A percentile compares a stretch with the other conserved stretches of the same genome.
Evolutionary conservation across 495 filamentous ascomycete species (phyloP).

Genomic region (Talaromyces adpressus): DNA sequence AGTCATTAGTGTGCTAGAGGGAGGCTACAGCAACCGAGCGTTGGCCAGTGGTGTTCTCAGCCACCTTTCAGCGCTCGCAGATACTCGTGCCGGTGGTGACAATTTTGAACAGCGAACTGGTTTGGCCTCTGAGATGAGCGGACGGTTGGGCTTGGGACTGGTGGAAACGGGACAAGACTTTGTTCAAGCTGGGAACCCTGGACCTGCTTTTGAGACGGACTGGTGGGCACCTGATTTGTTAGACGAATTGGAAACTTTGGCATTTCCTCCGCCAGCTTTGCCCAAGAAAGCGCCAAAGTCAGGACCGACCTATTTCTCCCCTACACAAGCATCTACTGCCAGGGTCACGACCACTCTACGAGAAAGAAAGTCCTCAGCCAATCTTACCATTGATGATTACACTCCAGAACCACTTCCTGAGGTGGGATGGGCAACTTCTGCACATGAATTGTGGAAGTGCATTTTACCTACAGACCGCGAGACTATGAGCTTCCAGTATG

Average conservation of each 20-base stretch:
- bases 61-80: constrained; percentile 73
- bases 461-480: constrained; percentile 69
- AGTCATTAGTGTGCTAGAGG: constrained; percentile 88
- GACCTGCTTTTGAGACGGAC: constrained; percentile 47
- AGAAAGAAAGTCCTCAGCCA: constrained; percentile 40
- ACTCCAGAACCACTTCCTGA: constrained; percentile 56
- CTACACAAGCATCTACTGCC: constrained; percentile 72
- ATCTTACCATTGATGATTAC: constrained; percentile 17
- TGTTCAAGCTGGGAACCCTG: constrained; percentile 3
- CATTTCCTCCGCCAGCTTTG: constrained; percentile 38
- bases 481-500: constrained; percentile 62
- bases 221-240: constrained; percentile 74
- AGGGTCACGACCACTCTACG: constrained; percentile 57
- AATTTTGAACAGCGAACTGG: constrained; percentile 9
- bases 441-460: constrained; percentile 72
- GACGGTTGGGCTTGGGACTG: constrained; percentile 15
- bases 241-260: constrained; percentile 54
- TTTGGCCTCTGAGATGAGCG: constrained; percentile 22
- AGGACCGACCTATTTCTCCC: constrained; percentile 60
- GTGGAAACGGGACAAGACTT: background rate
- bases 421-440: constrained; percentile 75
- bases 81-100: constrained; percentile 4
- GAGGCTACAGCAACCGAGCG: constrained; percentile 90
- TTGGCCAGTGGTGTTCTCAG: constrained; percentile 81
- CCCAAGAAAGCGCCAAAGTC: constrained; percentile 45